These are phyloP conservation scores for Colletotrichum lindemuthianum DNA, from an alignment of 2,329 filamentous ascomycete genomes.

Conservation along the genomic window DNA sequence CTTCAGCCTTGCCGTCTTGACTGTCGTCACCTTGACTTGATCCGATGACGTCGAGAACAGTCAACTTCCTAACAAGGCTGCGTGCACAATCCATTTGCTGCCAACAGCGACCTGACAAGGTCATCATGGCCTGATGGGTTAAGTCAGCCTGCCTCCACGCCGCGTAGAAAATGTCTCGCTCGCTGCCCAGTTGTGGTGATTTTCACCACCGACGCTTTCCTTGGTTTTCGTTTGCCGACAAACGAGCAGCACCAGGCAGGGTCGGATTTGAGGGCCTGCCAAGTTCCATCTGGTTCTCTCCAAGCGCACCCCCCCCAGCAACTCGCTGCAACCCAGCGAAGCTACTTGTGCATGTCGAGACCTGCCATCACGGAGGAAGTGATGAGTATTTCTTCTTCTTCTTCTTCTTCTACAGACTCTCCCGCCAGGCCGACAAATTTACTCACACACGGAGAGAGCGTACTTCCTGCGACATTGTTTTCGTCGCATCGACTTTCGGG, in stretches of 20 bases:
- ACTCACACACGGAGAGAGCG: too few species aligned
- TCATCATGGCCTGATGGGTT: conserved; percentile 7
- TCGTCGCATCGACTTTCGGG: conserved; percentile 22
- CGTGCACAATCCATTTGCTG: not conserved
- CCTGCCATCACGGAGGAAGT: conserved; percentile 22
- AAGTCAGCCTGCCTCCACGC: not conserved
- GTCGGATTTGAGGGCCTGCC: not conserved
- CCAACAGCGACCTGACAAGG: not conserved
- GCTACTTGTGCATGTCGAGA: not conserved
- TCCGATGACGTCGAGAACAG: not conserved
- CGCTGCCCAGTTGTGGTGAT: not conserved
- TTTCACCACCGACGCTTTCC: too few species aligned
- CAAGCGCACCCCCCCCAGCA: not conserved
- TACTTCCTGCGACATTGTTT: not conserved
- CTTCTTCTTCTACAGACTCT: too few species aligned
- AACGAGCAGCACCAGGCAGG: not conserved
- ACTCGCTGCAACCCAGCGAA: not conserved
- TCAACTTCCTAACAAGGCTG: not conserved
- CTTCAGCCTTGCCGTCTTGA: not conserved
- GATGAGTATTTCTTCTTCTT: conserved; percentile 16
- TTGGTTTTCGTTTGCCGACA: not conserved
- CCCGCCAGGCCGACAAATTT: too few species aligned
- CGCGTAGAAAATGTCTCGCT: conserved; percentile 14
- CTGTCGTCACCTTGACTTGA: too few species aligned
- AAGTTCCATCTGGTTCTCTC: not conserved